Conservation (phyloP, 345 rosid genomes). For the Boechera divaricarpa region DNA sequence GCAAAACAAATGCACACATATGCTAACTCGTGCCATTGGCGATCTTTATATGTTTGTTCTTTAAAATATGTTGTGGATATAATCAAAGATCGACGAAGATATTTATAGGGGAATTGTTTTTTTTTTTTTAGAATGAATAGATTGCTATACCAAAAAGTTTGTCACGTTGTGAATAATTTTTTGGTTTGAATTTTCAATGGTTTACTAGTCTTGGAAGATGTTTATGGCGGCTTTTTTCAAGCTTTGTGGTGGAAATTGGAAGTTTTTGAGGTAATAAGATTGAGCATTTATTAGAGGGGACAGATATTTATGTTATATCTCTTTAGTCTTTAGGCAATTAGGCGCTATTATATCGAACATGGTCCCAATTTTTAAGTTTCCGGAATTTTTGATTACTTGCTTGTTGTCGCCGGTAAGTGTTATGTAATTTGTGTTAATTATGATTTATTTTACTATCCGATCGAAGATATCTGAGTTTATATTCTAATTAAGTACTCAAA, state of each 20-base stretch:
- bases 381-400: conserved; percentile 4
- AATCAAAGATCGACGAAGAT: not conserved
- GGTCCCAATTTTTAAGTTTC: not conserved
- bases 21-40: conserved; percentile 17
- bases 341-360: not conserved
- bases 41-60: conserved; percentile 9
- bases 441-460: too few species aligned
- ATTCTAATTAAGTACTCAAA: too few species aligned
- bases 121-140: not conserved
- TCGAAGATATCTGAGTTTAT: too few species aligned
- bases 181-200: conserved; percentile 29
- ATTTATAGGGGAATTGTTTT: conserved; percentile 8
- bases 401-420: not conserved
- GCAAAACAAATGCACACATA: conserved; percentile 26
- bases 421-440: too few species aligned
- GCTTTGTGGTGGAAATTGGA: conserved; percentile 14
- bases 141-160: not conserved
- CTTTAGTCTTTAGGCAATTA: conserved; percentile 3
- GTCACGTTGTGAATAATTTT: conserved; percentile 20
- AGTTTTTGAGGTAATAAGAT: conserved; percentile 12
- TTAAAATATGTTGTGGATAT: not conserved
- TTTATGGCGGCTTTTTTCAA: conserved; percentile 25
- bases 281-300: conserved; percentile 20
- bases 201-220: conserved; percentile 3
- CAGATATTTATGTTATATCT: conserved; percentile 7